Evolutionary conservation across 1,139 yeast genomes (phyloP), one percentile per base, ranked within the genome.

Genomic region (Geotrichum reessii): DNA sequence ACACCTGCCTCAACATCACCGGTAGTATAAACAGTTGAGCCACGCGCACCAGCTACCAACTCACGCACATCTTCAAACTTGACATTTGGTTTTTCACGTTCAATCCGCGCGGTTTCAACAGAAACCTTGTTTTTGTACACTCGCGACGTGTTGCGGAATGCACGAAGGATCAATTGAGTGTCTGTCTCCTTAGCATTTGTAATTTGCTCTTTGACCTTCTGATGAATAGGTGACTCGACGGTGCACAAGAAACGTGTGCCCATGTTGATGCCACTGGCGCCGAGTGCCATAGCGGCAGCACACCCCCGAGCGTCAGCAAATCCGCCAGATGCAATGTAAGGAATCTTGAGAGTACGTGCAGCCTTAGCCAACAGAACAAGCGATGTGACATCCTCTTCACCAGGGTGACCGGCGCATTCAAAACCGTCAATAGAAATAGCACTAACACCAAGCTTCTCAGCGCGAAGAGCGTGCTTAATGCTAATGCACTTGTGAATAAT

Each of bases 401-500:
- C 75, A 19, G 75, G 75, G 57, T 72, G 75, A 24, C 75, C 75
- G 7, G 75, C 75, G 54, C 75, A 72, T 59, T 70, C 75, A 55
- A 69, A 69, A 8, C 75, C 75, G 56, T 72, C 75, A 42, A 72
- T 72, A 42, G 72, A 66, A 48, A 72, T 63, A 44, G 73, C 73
- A 37, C 69, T 71, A 25, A 70, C 75, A 9, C 75, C 75, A 21
- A 70, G 63, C 25, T 62, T 52, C 63, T 72, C 66, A 27, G 75
- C 75, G 53, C 67, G 67, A 27, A 67, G 59, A 3, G 75, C 75
- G 59, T 72, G 74, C 56, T 62, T 62, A 56, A 72, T 63, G 37
- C 64, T 63, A 50, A 70, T 67, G 57, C 74, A 72, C 63, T 72
- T 72, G 67, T 72, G 74, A 56, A 72, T 72, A 51, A 71, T 64